Evolutionary conservation across 192 early-diverging fungal genomes (phyloP), one percentile per base, ranked within the genome.

Genomic region (Rhizophlyctis rosea): DNA sequence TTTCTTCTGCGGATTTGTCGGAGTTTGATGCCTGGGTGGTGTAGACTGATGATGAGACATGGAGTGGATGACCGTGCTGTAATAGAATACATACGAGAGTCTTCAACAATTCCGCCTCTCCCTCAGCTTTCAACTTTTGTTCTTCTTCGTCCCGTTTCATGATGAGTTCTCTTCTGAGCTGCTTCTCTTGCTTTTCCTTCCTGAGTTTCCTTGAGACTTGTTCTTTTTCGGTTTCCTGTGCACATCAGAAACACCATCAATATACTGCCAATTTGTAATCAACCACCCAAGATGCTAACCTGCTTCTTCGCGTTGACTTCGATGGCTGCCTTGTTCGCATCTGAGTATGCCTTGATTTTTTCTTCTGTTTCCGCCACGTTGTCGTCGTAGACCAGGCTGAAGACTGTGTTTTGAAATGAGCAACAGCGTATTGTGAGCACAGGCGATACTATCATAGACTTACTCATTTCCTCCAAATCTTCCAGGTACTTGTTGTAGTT

Each of bases 401-500:
- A 88, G 30, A 89, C 86, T 87, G 64, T n/a, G n/a, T n/a, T n/a
- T n/a, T n/a, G n/a, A n/a, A n/a, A n/a, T 34, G 9, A 24, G 35
- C 33, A 21, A n/a, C 0, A 30, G 23, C 33, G 34, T 11, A 24
- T 21, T 49, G 47, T 50, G 25, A 54, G 13, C 34, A 30, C 3
- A 14, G 48, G 21, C n/a, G 36, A 25, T 48, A 3, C 34, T 25
- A 48, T 31, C 48, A 0, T 27, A 27, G 16, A 25, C 81, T 68
- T 75, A 90, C 88, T 81, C 13, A 90, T 75, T 25, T 94, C 87
- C 69, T 96, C 93, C 0, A 94, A 86, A 65, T 88, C 89, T 66
- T 98, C 96, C 35, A 96, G 59, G 61, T 94, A 96, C 65, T 95
- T 89, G 73, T 98, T 94, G 67, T 90, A 98, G 33, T 75, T 76